Evolutionary conservation across 2,329 filamentous ascomycete genomes (phyloP), one percentile per base, ranked within the genome.

Genomic region (Setomelanomma holmii): DNA sequence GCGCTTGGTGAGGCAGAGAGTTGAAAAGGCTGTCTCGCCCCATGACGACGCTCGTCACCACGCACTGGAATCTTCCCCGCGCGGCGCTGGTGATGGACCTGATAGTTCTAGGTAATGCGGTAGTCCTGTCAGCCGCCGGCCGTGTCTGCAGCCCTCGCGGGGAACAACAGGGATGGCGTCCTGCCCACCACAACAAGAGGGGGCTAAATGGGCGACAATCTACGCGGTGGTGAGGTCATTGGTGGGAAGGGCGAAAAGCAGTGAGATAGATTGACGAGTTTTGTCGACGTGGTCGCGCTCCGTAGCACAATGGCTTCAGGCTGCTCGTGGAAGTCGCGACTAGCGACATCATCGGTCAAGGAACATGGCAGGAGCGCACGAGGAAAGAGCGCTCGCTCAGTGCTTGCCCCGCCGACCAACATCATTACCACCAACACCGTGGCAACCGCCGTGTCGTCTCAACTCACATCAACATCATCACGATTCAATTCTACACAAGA

Each of bases 351-450:
- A 45, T 40, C 44, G 44, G 44, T 47, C 44, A 47, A 23, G 40
- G 53, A 48, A 58, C 47, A 51, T 48, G 50, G 48, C 51, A 50
- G 39, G 55, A 44, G 43, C 30, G 49, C 45, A 49, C 40, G 40
- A 57, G 59, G 58, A 55, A 59, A 40, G 55, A 60, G 53, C 59
- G 49, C 45, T 48, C 45, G 53, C 49, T 45, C 56, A 56, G 56
- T 56, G 58, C 62, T 3, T 22, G 17, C 16, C 21, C 16, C 17
- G 16, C 12, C 38, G 3, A 40, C 21, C 10, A 21, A 45, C 43
- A 52, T 41, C 38, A 44, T 45, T 40, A 43, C 43, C 48, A 45
- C 40, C 34, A 42, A 44, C 22, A 46, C 44, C 16, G 44, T 53
- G 35, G 27, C 41, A 33, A 16, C 22, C 45, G 33, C 38, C 39